phyloP scores from a whole-genome alignment of 257 asterid species.

The Cruciata laevipes region DNA sequence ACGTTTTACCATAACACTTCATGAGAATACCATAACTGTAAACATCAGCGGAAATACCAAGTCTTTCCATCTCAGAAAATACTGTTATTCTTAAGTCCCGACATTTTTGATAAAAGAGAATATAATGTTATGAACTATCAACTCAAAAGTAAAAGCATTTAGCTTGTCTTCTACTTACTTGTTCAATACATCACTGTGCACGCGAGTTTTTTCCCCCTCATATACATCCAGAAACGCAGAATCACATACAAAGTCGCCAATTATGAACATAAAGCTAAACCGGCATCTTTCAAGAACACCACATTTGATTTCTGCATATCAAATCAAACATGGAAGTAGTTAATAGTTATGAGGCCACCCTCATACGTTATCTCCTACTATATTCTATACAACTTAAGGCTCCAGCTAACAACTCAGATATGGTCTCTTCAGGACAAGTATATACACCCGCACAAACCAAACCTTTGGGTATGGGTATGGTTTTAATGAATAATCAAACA shows the following conservation, averaged over 20 bases:
- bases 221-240: neutral
- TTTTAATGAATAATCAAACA: too few relatives aligned
- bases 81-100: too few relatives aligned
- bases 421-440: neutral
- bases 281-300: neutral
- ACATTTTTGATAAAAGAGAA: too few relatives aligned
- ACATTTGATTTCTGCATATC: neutral
- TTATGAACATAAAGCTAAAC: neutral
- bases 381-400: neutral
- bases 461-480: too few relatives aligned
- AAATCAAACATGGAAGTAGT: neutral
- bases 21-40: constrained; percentile 53
- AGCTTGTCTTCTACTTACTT: too few relatives aligned
- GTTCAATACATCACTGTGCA: too few relatives aligned
- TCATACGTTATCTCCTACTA: neutral
- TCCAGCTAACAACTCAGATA: constrained; percentile 2
- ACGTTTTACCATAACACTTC: constrained; percentile 46
- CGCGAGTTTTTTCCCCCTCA: too few relatives aligned
- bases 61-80: constrained; percentile 45
- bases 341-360: neutral
- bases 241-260: neutral
- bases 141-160: too few relatives aligned
- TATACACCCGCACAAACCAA: neutral
- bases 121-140: too few relatives aligned
- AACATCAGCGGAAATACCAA: constrained; percentile 49